Conservation (phyloP, 495 filamentous ascomycete genomes). For the Talaromyces stipitatus region DNA sequence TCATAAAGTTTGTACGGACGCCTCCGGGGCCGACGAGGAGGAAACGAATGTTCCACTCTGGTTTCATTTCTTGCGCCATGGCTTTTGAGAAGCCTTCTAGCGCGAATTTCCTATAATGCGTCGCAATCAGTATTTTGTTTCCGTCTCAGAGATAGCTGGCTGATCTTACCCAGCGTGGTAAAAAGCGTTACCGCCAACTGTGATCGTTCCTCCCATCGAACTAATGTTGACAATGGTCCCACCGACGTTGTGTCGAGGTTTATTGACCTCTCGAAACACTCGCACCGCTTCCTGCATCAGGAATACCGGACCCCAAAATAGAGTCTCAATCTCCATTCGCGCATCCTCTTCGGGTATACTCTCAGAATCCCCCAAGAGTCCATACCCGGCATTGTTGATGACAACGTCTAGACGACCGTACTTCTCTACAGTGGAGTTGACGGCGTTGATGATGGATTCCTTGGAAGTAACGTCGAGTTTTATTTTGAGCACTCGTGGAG, state of each 20-base stretch:
- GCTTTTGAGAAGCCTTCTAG: constrained; percentile 51
- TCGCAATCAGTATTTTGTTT: not conserved
- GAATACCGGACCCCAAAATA: constrained; percentile 46
- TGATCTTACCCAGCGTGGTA: constrained; percentile 21
- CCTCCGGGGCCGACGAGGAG: constrained; percentile 18
- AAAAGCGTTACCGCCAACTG: constrained; percentile 37
- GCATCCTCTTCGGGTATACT: constrained; percentile 27
- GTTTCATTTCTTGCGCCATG: constrained; percentile 39
- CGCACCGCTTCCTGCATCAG: constrained; percentile 36
- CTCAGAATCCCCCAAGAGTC: constrained; percentile 38
- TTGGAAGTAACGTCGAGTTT: constrained; percentile 34
- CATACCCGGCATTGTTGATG: constrained; percentile 47
- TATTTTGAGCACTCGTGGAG: constrained; percentile 30
- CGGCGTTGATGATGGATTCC: constrained; percentile 24
- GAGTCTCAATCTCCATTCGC: constrained; percentile 39
- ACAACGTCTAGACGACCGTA: constrained; percentile 43
- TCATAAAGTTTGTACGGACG: constrained; percentile 16
- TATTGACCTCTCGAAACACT: constrained; percentile 31
- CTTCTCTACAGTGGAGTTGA: constrained; percentile 16
- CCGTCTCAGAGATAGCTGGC: not conserved
- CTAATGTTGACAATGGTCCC: constrained; percentile 48
- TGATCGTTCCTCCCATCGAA: constrained; percentile 42
- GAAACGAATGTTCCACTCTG: constrained; percentile 37
- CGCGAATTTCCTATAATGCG: constrained; percentile 36
- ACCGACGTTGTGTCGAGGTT: constrained; percentile 19